Evolutionary conservation across 331 rosid species (phyloP).

Genomic region (Malus hybrid): DNA sequence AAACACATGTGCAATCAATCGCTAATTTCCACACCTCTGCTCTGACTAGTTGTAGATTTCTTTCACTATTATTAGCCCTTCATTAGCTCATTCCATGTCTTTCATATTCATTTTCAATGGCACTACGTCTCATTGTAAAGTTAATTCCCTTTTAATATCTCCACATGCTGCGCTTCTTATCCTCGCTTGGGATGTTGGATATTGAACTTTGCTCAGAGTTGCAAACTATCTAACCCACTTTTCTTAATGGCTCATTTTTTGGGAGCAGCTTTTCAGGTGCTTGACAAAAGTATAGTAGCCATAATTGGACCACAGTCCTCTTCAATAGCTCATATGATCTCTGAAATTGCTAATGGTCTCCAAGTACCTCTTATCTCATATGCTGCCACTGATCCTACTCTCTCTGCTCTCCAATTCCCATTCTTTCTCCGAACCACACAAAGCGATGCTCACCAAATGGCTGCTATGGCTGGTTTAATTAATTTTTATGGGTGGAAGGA

Average conservation of each 20-base stretch:
- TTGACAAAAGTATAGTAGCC: slow-evolving; percentile 59
- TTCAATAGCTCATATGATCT: slow-evolving; percentile 54
- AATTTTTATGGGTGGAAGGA: slow-evolving; percentile 74
- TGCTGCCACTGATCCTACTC: slow-evolving; percentile 86
- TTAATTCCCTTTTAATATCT: no score
- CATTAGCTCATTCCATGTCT: background rate
- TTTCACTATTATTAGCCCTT: background rate
- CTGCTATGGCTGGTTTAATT: slow-evolving; percentile 63
- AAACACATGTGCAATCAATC: background rate
- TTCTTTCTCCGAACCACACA: slow-evolving; percentile 58
- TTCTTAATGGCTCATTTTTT: slow-evolving; percentile 18
- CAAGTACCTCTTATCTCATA: slow-evolving; percentile 81
- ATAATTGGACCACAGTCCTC: slow-evolving; percentile 92
- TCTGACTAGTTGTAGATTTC: background rate
- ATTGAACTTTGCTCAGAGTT: background rate
- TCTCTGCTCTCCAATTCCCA: slow-evolving; percentile 82
- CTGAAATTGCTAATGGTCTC: slow-evolving; percentile 74
- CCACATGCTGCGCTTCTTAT: background rate
- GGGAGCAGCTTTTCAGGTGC: slow-evolving; percentile 62
- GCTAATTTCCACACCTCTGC: background rate
- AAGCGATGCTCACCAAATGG: slow-evolving; percentile 73
- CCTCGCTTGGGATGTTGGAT: background rate
- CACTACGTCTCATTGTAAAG: background rate
- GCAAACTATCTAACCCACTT: slow-evolving; percentile 2
- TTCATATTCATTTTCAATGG: background rate